Percentiles rank a stretch among this genome's conserved stretches.
Conservation (phyloP, 164 flowering plant species). For the Vitis rotundifolia region DNA sequence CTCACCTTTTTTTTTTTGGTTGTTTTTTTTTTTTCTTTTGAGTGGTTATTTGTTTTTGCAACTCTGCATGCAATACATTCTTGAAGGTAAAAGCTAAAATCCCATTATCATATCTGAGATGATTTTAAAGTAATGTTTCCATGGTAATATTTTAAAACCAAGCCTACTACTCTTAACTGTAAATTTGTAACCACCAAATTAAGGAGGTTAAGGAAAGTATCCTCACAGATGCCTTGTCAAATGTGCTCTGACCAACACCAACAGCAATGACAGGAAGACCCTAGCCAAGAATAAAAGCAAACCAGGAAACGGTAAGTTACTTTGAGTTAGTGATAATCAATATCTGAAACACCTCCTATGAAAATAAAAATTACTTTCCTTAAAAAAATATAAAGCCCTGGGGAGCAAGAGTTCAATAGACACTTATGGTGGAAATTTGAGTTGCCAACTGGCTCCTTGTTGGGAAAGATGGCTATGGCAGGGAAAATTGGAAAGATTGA, state of each 20-base stretch:
- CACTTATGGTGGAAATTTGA: too few relatives aligned
- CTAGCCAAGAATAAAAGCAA: conserved; percentile 32
- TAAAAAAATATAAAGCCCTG: too few relatives aligned
- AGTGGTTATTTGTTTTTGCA: too few relatives aligned
- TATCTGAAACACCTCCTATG: not conserved
- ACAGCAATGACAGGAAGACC: conserved; percentile 92
- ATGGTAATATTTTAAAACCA: not conserved
- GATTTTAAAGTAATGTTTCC: not conserved
- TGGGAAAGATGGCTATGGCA: not conserved
- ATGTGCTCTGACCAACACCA: conserved; percentile 92
- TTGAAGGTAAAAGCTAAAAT: too few relatives aligned
- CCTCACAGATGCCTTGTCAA: conserved; percentile 94
- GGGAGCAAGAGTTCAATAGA: not conserved
- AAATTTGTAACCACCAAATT: not conserved
- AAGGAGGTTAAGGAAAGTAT: not conserved
- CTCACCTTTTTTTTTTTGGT: too few relatives aligned
- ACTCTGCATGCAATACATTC: too few relatives aligned
- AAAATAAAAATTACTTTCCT: too few relatives aligned
- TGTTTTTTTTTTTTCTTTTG: too few relatives aligned
- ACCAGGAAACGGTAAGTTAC: not conserved
- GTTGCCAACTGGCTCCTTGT: too few relatives aligned
- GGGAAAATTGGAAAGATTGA: not conserved
- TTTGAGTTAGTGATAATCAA: not conserved
- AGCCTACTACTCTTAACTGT: not conserved
- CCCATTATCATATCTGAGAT: too few relatives aligned